Evolutionary conservation across 257 asterid genomes (phyloP).

Genomic region (Nicotiana noctiflora): DNA sequence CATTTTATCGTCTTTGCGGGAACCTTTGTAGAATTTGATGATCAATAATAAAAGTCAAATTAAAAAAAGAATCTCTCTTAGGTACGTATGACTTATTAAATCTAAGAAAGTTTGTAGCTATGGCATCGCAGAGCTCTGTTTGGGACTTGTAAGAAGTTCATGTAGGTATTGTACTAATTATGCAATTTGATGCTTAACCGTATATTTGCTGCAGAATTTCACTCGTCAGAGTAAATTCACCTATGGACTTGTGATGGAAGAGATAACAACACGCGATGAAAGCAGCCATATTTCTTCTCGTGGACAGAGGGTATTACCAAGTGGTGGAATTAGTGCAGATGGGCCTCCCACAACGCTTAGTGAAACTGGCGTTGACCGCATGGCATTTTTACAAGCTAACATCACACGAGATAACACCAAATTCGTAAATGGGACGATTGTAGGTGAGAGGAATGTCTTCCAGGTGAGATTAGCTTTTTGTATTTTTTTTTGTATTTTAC

Average conservation of each 20-base stretch:
- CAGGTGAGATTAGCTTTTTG: conserved; percentile 51
- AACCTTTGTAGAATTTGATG: background rate
- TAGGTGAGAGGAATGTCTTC: conserved; percentile 91
- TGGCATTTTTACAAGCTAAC: conserved; percentile 90
- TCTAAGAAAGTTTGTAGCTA: background rate
- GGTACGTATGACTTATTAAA: background rate
- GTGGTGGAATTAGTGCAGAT: conserved; percentile 94
- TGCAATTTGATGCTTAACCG: background rate
- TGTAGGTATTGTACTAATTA: background rate
- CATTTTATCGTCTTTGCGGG: background rate
- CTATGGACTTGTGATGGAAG: conserved; percentile 94
- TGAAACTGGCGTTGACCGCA: conserved; percentile 89
- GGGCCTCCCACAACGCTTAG: conserved; percentile 99
- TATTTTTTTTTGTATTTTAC: background rate
- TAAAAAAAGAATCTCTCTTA: background rate
- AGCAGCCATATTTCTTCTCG: conserved; percentile 84
- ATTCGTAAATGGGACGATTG: conserved; percentile 84
- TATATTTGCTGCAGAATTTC: conserved; percentile 57
- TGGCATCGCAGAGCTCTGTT: background rate
- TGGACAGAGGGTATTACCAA: conserved; percentile 90
- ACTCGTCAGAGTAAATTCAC: conserved; percentile 94
- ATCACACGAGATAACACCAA: conserved; percentile 94
- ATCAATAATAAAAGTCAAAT: background rate
- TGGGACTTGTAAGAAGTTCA: background rate
- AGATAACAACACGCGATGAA: conserved; percentile 95